Evolutionary conservation across 345 rosid genomes (phyloP).

Genomic region (Litchi chinensis): DNA sequence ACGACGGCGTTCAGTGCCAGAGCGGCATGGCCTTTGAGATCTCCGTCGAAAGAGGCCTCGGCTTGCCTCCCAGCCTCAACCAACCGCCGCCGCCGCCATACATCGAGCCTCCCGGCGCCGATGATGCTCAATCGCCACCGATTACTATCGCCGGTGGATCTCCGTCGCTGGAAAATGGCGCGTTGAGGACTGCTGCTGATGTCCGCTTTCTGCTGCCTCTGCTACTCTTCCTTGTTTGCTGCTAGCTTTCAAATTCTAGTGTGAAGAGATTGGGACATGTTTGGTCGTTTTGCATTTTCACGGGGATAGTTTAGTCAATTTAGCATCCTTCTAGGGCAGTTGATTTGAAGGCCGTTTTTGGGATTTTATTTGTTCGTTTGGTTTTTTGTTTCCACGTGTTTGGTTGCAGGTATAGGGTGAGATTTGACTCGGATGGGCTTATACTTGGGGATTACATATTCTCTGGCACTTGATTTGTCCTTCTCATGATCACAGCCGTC

Average conservation of each 20-base stretch:
- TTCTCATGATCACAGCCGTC: background rate
- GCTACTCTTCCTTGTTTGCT: slow-evolving; percentile 20
- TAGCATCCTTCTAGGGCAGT: background rate
- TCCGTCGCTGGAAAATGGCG: slow-evolving; percentile 23
- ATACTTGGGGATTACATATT: background rate
- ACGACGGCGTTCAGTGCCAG: slow-evolving; percentile 57
- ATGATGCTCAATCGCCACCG: slow-evolving; percentile 40
- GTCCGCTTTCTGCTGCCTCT: slow-evolving; percentile 16
- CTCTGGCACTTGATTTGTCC: background rate
- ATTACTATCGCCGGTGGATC: slow-evolving; percentile 28
- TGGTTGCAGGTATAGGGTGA: background rate
- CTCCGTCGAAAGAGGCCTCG: slow-evolving; percentile 53
- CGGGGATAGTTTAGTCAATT: slow-evolving; percentile 5
- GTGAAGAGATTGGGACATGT: background rate
- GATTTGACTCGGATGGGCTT: background rate
- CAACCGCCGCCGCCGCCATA: slow-evolving; percentile 76
- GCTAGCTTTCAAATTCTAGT: background rate
- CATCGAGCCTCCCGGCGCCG: slow-evolving; percentile 46
- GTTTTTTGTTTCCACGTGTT: background rate
- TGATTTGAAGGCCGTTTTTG: background rate
- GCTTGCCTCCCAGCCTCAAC: slow-evolving; percentile 65
- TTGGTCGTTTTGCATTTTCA: background rate
- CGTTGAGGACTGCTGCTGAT: background rate
- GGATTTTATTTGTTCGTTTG: background rate
- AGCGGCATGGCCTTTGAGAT: slow-evolving; percentile 61